Evolutionary conservation across 2,329 filamentous ascomycete genomes (phyloP).

Genomic region (Fusarium protoensiforme): DNA sequence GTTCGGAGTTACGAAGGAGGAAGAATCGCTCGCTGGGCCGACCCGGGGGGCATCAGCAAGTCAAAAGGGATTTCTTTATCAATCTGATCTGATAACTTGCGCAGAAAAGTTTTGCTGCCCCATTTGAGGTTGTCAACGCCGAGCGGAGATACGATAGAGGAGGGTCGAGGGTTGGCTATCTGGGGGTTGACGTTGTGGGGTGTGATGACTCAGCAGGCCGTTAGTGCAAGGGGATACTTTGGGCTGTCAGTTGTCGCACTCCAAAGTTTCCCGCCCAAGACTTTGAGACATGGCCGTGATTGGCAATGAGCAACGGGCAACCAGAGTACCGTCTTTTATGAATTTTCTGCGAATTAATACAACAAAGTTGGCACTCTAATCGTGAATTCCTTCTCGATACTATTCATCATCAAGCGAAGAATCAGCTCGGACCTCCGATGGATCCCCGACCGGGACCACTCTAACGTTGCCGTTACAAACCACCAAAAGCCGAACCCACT

Average conservation of each 20-base stretch:
- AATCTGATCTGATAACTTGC: constrained; percentile 54
- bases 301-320: neutral
- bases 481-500: neutral
- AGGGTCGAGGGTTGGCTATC: neutral
- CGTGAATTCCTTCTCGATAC: neutral
- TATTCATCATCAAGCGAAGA: neutral
- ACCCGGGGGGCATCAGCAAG: constrained; percentile 43
- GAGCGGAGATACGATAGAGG: constrained; percentile 49
- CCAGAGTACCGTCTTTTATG: neutral
- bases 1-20: constrained; percentile 52
- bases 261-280: neutral
- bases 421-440: constrained; percentile 14
- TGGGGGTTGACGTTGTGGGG: neutral
- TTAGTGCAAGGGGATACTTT: neutral
- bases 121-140: constrained; percentile 34
- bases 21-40: constrained; percentile 29
- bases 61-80: constrained; percentile 50
- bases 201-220: neutral
- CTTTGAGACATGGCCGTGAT: neutral
- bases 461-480: neutral
- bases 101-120: constrained; percentile 40
- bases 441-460: neutral
- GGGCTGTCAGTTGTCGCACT: neutral
- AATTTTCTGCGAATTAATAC: neutral
- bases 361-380: neutral